Evolutionary conservation across 1,284 basidiomycete species (phyloP), one percentile per base, ranked within the genome.

Genomic region (Boletus sp.): DNA sequence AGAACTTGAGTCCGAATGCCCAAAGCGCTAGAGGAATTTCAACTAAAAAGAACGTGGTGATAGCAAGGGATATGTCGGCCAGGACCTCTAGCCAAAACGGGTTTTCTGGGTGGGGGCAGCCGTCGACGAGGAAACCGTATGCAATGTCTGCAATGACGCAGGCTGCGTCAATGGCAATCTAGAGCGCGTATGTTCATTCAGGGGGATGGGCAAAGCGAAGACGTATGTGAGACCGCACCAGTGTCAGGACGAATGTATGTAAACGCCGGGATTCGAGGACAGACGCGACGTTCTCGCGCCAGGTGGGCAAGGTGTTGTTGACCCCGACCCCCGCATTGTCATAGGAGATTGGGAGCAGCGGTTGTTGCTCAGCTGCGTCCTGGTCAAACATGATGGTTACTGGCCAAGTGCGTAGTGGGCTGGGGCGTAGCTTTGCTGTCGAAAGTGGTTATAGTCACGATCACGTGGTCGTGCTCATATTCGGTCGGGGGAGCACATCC

Each of bases 21-120:
- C 79, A 88, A 8, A 85, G 51, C 3, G 77, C 68, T 38, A 87
- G 53, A 2, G 87, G 84, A 41, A 91, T 85, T 78, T 91, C 88
- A 53, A 82, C 26, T 20, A 91, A 64, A 75, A 91, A 90, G 61
- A 86, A 60, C 8, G 77, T 74, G 48, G 81, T 87, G 47, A 90
- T 89, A 45, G 55, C 69, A 37, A 86, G 73, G 4, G 88, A 88
- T 50, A 85, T 65, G 51, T 77, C 69, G 10, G 81, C 69, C 32
- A 88, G 69, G 34, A 78, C 62, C 49, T 80, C 74, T 8, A 90
- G 74, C 84, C 83, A 88, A 12, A 61, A 46, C 1, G 84, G 83
- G 8, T 60, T 58, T 12, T 77, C 76, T 17, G 70, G 67, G 4
- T 67, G 64, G n/a, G 64, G 64, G 59, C 84, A 88, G 12, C 61